These are phyloP conservation scores for Diutina neorugosa DNA, from an alignment of 1,139 yeast species.

Conservation along the genomic window DNA sequence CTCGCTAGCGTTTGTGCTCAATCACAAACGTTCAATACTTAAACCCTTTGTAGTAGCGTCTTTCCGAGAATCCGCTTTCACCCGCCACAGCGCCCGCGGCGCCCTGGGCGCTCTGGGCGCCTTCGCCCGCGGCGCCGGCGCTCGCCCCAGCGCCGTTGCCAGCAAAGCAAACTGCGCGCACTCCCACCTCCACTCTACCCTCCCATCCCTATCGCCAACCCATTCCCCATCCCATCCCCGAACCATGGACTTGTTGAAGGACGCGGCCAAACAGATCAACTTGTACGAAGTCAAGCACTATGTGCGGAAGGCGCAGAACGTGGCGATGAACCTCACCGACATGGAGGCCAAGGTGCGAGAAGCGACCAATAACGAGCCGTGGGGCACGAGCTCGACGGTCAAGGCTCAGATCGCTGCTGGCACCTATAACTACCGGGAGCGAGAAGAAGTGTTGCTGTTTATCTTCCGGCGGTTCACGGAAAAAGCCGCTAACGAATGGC, in stretches of 20 bases:
- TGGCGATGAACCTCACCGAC: constrained; percentile 86
- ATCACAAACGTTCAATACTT: no score
- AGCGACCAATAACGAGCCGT: constrained; percentile 96
- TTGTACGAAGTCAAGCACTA: constrained; percentile 94
- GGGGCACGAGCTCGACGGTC: constrained; percentile 93
- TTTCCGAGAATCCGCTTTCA: no score
- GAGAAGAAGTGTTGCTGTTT: constrained; percentile 67
- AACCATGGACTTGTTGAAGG: constrained; percentile 53
- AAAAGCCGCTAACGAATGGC: constrained; percentile 94
- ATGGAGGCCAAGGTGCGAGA: constrained; percentile 95
- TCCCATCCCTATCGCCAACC: background rate
- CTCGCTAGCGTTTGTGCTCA: no score
- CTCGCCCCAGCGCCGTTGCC: background rate
- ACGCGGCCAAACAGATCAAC: constrained; percentile 69
- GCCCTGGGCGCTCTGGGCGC: no score
- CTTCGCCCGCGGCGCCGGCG: background rate
- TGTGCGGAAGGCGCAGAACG: constrained; percentile 93
- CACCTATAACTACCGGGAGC: constrained; percentile 74
- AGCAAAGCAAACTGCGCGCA: background rate
- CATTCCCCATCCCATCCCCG: background rate
- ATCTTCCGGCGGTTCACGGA: constrained; percentile 79
- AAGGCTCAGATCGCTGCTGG: constrained; percentile 96
- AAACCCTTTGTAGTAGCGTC: no score
- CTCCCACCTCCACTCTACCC: background rate
- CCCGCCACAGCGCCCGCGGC: no score